These are phyloP conservation scores for Tetrahymena thermophila DNA, from an alignment of 73 alveolate genomes.

Conservation along the genomic window DNA sequence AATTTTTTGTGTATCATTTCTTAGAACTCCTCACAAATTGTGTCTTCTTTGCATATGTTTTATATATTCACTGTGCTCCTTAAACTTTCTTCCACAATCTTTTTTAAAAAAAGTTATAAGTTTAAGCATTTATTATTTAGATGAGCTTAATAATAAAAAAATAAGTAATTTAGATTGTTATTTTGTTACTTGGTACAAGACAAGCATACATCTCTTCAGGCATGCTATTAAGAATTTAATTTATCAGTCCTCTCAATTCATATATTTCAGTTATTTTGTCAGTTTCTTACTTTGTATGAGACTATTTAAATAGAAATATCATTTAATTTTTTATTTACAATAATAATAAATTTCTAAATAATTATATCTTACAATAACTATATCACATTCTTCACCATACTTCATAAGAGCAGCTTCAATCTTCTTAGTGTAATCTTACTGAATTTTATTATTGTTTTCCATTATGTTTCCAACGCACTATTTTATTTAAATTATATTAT, in stretches of 20 bases:
- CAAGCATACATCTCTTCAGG: slow-evolving; percentile 31
- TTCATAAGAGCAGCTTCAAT: slow-evolving; percentile 12
- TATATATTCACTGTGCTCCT: slow-evolving; percentile 12
- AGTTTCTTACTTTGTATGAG: not conserved
- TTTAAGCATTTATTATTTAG: no score
- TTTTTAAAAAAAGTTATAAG: not conserved
- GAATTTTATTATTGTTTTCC: not conserved
- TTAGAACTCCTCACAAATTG: not conserved
- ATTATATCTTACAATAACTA: not conserved
- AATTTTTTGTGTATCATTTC: not conserved
- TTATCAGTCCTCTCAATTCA: slow-evolving; percentile 15
- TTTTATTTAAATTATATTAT: not conserved
- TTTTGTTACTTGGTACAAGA: slow-evolving; percentile 2
- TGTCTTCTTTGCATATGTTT: slow-evolving; percentile 29
- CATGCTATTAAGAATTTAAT: slow-evolving; percentile 17
- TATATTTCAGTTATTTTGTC: not conserved
- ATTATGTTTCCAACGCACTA: not conserved
- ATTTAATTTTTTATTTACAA: no score
- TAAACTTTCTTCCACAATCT: slow-evolving; percentile 32
- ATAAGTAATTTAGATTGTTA: not conserved
- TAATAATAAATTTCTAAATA: no score
- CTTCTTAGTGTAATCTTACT: slow-evolving; percentile 10
- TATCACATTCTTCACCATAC: slow-evolving; percentile 39
- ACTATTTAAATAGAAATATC: not conserved
- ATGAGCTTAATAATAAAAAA: no score